Conservation (phyloP, 2,329 filamentous ascomycete species). For the Fusarium albosuccineum region DNA sequence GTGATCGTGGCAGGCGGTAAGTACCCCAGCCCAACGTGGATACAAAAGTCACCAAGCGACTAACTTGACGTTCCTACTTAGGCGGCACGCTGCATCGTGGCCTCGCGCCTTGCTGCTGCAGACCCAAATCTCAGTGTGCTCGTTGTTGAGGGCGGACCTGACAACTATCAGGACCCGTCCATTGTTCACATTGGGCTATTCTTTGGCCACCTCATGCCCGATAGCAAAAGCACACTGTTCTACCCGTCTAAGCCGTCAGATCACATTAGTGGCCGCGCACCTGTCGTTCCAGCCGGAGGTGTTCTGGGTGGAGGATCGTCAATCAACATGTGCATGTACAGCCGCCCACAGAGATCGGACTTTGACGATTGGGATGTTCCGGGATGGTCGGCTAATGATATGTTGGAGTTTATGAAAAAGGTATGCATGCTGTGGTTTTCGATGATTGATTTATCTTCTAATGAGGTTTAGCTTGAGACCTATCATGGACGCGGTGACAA, state of each 20-base stretch:
- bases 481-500: neutral
- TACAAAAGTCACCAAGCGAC: neutral
- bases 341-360: conserved; percentile 46
- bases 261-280: conserved; percentile 33
- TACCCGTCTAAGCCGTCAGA: conserved; percentile 38
- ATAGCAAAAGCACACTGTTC: conserved; percentile 36
- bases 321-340: conserved; percentile 49
- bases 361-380: conserved; percentile 49
- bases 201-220: conserved; percentile 31
- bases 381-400: conserved; percentile 49
- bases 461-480: neutral
- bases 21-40: neutral
- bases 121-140: neutral
- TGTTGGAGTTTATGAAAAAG: conserved; percentile 49
- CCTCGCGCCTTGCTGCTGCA: neutral
- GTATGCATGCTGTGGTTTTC: neutral
- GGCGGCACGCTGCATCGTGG: conserved; percentile 2
- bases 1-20: conserved; percentile 1
- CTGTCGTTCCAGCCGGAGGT: conserved; percentile 41
- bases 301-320: conserved; percentile 47
- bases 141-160: neutral
- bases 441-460: neutral
- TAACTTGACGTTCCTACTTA: too few species aligned
- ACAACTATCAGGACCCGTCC: neutral
- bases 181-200: conserved; percentile 22